phyloP scores from a whole-genome alignment of 129 eudicot genomes.

The Chrysanthemum seticuspe region DNA sequence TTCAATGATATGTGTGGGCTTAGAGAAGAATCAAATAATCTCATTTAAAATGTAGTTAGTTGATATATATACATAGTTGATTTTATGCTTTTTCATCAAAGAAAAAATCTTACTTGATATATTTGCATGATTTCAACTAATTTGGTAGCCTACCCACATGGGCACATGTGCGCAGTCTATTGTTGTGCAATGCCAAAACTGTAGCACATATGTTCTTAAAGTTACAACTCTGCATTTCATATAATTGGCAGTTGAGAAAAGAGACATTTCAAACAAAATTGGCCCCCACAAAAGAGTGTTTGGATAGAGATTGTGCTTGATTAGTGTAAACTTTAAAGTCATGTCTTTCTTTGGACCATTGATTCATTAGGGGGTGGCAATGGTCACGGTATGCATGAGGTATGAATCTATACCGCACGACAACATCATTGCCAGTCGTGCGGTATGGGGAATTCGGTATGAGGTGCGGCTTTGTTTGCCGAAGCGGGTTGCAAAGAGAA shows the following conservation, averaged over 20 bases:
- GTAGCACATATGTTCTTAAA: slow-evolving; percentile 14
- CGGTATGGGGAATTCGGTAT: no score
- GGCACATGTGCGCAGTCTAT: slow-evolving; percentile 19
- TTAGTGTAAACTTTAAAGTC: slow-evolving; percentile 4
- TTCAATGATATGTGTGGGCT: no score
- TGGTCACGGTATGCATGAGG: no score
- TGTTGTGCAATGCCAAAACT: slow-evolving; percentile 18
- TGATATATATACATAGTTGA: no score
- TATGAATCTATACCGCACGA: no score
- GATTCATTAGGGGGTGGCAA: no score
- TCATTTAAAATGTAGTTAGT: no score
- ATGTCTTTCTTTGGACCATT: slow-evolving; percentile 28
- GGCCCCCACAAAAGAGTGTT: slow-evolving; percentile 5
- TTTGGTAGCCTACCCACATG: slow-evolving; percentile 35
- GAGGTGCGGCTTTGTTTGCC: no score
- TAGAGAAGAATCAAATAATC: no score
- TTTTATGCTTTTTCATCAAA: no score
- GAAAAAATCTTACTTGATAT: neutral
- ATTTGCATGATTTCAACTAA: slow-evolving; percentile 12
- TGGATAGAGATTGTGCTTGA: neutral
- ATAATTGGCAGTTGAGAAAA: slow-evolving; percentile 24
- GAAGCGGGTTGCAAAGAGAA: no score
- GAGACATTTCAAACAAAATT: slow-evolving; percentile 15
- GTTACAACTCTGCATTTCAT: slow-evolving; percentile 16
- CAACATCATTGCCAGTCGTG: no score